Base-by-base conservation (phyloP, 306 rosid genomes). In the Medicago ruthenica region DNA sequence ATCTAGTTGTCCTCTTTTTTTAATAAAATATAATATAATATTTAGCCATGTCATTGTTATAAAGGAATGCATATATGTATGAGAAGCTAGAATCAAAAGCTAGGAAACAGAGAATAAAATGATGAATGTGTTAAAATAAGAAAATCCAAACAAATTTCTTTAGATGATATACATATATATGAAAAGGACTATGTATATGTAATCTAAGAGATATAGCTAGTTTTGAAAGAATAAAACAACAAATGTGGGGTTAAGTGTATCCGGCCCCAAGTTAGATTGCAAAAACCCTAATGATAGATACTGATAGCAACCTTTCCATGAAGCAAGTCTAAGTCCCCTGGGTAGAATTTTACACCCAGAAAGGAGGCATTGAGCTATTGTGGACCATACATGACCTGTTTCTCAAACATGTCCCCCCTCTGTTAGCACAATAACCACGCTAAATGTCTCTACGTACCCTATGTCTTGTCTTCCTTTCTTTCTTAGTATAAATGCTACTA, bases 291-390 rank as follows among this genome's bases (percentile, higher is more conserved):
- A 84, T 76, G 79, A 82, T 83, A 87, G 87, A 82, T 84, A 72
- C 36, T 84, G 96, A 91, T 79, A 82, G 93, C 85, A 82, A 88
- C 91, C 84, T 71, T 79, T 84, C 91, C 61, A 82, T 82, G 89
- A 84, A 59, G 79, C 88, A 85, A 85, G 85, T 87, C 89, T 81
- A 80, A 82, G 85, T 79, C 87, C 89, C 77, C 73, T 65, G 88
- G 84, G 81, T 84, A 84, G 83, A 81, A 84, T 65, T 80, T 76
- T 41, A 76, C 88, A 78, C 81, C 83, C 62, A 61, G 70, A 72
- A 74, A 71, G 83, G 88, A 68, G 81, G 84, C 76, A 77, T 74
- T 76, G 64, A 77, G 61, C 80, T 67, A 65, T 47, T 78, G 84
- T 81, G 89, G 89, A 85, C 89, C 90, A 79, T 81, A 79, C 83